Base-by-base conservation (phyloP, 2,329 filamentous ascomycete species). In the Cytospora piceae region DNA sequence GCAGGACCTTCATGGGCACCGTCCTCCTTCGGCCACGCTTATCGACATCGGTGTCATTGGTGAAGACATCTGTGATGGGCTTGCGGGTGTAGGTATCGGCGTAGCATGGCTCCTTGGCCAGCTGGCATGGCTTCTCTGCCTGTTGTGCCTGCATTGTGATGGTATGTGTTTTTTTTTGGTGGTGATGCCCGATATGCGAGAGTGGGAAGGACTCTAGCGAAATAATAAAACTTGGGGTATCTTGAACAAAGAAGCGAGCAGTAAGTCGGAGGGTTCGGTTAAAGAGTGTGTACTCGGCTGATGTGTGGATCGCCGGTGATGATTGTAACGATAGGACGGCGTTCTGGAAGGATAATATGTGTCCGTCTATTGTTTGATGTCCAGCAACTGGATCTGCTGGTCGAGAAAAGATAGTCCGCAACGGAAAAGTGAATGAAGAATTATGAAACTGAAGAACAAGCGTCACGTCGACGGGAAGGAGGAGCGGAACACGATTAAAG, bases 1-100 rank as follows among this genome's bases (percentile, higher is more conserved):
- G 84, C 42, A 92, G 84, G 56, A 92, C 86, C 74, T 86, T 86
- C 89, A 92, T 92, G 56, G 89, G 89, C 60, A 90, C 87, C 39
- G 81, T 85, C 67, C 89, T 86, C 67, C 81, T 83, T 74, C 86
- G 88, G 79, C 87, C 79, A 71, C 86, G 82, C 61, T 86, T 82
- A 76, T 92, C 87, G 74, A 91, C 87, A 72, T 87, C 85, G 56
- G 87, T 90, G 73, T 90, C 88, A 69, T 75, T 78, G 61, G 87
- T 90, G 77, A 90, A 87, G 73, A 87, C 78, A 74, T 87, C 85
- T 60, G 85, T 87, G 51, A 82, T 73, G 27, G 85, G 85, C 72
- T 82, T 70, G 29, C 68, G 69, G 11, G 73, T 72, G 64, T 76
- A 76, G 66, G 63, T 74, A 64, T 74, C 71, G 63, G 73, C 73